Base-by-base conservation (phyloP, 306 rosid species). In the Inga oerstediana region DNA sequence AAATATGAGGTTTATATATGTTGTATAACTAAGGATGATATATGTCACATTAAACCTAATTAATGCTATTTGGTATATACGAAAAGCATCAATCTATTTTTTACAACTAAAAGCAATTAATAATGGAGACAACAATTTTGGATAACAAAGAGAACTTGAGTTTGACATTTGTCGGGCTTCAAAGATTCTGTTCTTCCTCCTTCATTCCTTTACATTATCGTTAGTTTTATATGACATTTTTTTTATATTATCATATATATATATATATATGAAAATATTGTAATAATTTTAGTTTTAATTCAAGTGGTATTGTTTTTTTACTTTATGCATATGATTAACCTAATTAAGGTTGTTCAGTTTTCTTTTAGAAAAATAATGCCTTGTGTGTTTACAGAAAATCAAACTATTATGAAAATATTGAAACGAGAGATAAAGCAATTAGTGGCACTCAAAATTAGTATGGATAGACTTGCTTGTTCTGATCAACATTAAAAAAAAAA, bases 111-210 rank as follows among this genome's bases (percentile, higher is more conserved):
- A 52, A 75, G 79, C 48, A 34, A 54, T 75, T 35, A 19, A 75
- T 54, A 35, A 75, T 75, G 68, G 34, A 75, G 37, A 30, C 67
- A 54, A 54, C 79, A 54, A 43, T 35, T 34, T 75, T 37, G 34
- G 48, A 75, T 54, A 20, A 54, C 11, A 35, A n/a, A 35, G 51
- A 54, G 79, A n/a, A 19, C 3, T 3, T 52, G 68, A 75, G 32
- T 10, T 75, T 56, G 79, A 75, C 79, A 75, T 56, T 37, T 74
- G 65, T 51, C 46, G 9, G 35, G 61, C 5, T 51, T 74, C 17
- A 19, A 32, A 74, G 65, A 16, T 45, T 72, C 20, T 49, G 7
- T 30, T 48, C 27, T 74, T 58, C 61, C 54, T 43, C 77, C 56
- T 39, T 11, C 17, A 11, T 45, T 27, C 15, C 35, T 27, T 62